phyloP scores from a whole-genome alignment of 2,329 filamentous ascomycete species.

The Calonectria henricotiae region DNA sequence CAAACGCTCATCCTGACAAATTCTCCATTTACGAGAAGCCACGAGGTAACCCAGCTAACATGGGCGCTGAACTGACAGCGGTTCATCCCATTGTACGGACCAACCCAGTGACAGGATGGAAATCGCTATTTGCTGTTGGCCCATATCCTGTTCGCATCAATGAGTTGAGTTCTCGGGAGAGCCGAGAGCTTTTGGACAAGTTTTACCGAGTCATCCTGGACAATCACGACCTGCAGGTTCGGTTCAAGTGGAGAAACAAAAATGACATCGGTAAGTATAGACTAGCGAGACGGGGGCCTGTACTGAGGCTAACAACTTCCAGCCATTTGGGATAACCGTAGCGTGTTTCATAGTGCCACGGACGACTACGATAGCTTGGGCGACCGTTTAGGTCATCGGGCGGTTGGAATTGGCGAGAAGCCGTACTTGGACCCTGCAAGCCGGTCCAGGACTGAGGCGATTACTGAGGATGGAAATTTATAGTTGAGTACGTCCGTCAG shows the following conservation, averaged over 20 bases:
- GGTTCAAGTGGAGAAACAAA: constrained; percentile 63
- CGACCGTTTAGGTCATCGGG: constrained; percentile 67
- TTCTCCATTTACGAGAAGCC: constrained; percentile 56
- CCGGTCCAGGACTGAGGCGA: constrained; percentile 57
- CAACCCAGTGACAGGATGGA: constrained; percentile 77
- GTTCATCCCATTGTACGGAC: constrained; percentile 73
- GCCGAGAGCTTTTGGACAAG: constrained; percentile 60
- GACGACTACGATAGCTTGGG: constrained; percentile 71
- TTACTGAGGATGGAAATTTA: constrained; percentile 5
- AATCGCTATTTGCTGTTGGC: constrained; percentile 63
- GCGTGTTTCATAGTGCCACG: constrained; percentile 72
- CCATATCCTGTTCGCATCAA: constrained; percentile 63
- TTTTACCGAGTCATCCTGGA: constrained; percentile 62
- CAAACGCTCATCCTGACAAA: constrained; percentile 52
- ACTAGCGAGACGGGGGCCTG: background rate
- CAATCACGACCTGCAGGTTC: constrained; percentile 68
- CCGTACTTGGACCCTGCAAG: constrained; percentile 71
- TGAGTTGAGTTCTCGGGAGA: constrained; percentile 62
- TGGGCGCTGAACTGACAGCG: constrained; percentile 65
- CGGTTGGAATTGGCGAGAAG: constrained; percentile 70
- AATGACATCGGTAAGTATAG: constrained; percentile 58
- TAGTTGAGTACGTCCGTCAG: too few species aligned
- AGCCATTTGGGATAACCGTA: constrained; percentile 76
- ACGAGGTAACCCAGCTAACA: constrained; percentile 61
- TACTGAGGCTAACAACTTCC: background rate